These are phyloP conservation scores for Monosporascus sp. DNA, from an alignment of 2,329 filamentous ascomycete genomes.

Conservation along the genomic window DNA sequence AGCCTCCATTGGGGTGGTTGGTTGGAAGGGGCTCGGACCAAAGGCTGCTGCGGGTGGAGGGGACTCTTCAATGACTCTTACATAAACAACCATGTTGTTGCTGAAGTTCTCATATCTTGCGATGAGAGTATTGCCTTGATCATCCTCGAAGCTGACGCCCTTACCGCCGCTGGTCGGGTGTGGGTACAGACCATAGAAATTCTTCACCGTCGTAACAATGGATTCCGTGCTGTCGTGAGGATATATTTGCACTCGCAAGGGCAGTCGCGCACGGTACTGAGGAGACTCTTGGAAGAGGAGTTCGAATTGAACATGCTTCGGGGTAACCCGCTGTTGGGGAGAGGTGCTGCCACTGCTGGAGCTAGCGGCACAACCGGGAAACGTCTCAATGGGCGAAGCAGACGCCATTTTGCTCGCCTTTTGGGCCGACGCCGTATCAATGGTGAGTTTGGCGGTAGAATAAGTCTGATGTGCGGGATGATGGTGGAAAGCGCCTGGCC, in stretches of 20 bases:
- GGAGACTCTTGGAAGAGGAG: conserved; percentile 64
- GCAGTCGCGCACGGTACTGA: conserved; percentile 67
- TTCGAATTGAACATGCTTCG: conserved; percentile 77
- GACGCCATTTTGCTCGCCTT: conserved; percentile 37
- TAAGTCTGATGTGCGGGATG: conserved; percentile 12
- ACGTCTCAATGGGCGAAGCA: conserved; percentile 38
- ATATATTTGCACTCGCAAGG: conserved; percentile 87
- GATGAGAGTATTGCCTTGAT: conserved; percentile 83
- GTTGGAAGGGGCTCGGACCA: conserved; percentile 48
- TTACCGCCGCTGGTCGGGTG: conserved; percentile 56
- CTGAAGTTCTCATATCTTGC: conserved; percentile 93
- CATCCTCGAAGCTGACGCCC: conserved; percentile 93
- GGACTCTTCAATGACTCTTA: conserved; percentile 70
- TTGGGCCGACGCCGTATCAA: conserved; percentile 21
- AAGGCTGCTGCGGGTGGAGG: conserved; percentile 39
- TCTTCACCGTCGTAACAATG: conserved; percentile 97
- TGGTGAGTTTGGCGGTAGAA: conserved; percentile 14
- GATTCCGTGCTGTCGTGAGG: conserved; percentile 96
- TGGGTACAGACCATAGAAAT: conserved; percentile 95
- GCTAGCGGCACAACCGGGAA: conserved; percentile 29
- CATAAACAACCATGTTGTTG: conserved; percentile 89
- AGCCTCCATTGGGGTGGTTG: conserved; percentile 41
- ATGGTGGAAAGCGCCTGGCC: conserved; percentile 23
- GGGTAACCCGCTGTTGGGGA: conserved; percentile 42
- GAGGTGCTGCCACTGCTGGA: conserved; percentile 40